phyloP scores from a whole-genome alignment of 2,329 filamentous ascomycete genomes.

The Aspergillus novofumigatus region DNA sequence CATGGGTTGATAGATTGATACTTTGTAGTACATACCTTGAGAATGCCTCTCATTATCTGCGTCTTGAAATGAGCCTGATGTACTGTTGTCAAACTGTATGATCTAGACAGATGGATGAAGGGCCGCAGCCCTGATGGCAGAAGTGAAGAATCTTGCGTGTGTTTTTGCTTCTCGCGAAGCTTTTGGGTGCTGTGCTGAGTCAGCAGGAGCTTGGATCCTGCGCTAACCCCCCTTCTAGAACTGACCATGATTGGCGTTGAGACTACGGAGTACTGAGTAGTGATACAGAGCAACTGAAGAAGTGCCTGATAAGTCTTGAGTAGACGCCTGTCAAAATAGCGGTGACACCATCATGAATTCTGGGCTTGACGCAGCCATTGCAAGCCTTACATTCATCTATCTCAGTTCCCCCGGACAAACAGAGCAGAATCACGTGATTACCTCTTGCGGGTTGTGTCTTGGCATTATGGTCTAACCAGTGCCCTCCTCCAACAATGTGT shows the following conservation, averaged over 20 bases:
- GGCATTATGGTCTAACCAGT: conserved; percentile 2
- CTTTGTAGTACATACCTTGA: conserved; percentile 25
- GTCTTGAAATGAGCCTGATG: conserved; percentile 4
- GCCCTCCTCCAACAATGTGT: background rate
- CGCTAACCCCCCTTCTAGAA: background rate
- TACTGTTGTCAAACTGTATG: conserved; percentile 1
- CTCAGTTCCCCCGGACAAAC: no score
- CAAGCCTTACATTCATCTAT: no score
- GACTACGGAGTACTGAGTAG: no score
- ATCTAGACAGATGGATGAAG: conserved; percentile 9
- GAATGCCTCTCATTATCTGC: conserved; percentile 26
- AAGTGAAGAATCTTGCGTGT: conserved; percentile 13
- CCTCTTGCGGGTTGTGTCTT: background rate
- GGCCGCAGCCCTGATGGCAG: conserved; percentile 29
- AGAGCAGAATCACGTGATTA: no score
- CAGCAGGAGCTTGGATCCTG: conserved; percentile 1
- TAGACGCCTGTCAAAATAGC: no score
- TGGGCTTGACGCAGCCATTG: no score
- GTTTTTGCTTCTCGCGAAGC: background rate
- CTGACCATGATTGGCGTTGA: background rate
- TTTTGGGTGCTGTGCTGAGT: conserved; percentile 17
- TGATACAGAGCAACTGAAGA: no score
- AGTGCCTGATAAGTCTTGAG: no score
- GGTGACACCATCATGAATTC: no score
- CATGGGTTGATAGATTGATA: background rate